Evolutionary conservation across 225 moss, liverwort and hornwort genomes (phyloP).

Genomic region (Pseudisothecium myosuroides): DNA sequence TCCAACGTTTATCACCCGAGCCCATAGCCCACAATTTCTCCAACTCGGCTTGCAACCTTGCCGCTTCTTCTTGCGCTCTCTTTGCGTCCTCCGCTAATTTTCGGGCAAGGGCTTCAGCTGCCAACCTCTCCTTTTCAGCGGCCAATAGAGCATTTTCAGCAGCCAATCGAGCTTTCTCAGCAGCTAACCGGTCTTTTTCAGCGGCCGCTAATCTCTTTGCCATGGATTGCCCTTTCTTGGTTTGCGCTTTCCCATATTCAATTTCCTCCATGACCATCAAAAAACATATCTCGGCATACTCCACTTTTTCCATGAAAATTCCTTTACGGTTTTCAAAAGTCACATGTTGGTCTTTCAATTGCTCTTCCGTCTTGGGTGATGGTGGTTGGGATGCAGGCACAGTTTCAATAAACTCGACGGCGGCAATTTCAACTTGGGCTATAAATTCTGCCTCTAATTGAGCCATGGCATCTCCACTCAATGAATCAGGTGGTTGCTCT

Average conservation of each 20-base stretch:
- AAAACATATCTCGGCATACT: background rate
- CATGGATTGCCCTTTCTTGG: background rate
- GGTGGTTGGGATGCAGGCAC: background rate
- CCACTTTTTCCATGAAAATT: background rate
- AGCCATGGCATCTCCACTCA: background rate
- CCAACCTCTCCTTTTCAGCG: background rate
- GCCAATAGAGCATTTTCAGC: too few relatives aligned
- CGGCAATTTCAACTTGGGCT: background rate
- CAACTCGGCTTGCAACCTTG: background rate
- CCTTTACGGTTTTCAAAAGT: background rate
- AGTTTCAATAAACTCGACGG: background rate
- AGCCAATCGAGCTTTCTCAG: background rate
- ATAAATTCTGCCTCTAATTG: background rate
- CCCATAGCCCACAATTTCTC: background rate
- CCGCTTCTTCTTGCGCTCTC: background rate
- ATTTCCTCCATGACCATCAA: slow-evolving; percentile 35
- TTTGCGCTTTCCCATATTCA: background rate
- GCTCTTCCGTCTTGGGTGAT: background rate
- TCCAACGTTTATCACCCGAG: slow-evolving; percentile 5
- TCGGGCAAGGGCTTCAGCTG: background rate
- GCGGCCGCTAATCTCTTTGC: background rate
- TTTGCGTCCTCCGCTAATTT: background rate
- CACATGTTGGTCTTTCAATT: slow-evolving; percentile 2
- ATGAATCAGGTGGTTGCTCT: background rate
- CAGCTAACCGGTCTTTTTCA: background rate